A percentile compares a stretch with the other conserved stretches of the same genome.
Conservation (phyloP, 2,329 filamentous ascomycete genomes). For the Coleophoma cylindrospora region DNA sequence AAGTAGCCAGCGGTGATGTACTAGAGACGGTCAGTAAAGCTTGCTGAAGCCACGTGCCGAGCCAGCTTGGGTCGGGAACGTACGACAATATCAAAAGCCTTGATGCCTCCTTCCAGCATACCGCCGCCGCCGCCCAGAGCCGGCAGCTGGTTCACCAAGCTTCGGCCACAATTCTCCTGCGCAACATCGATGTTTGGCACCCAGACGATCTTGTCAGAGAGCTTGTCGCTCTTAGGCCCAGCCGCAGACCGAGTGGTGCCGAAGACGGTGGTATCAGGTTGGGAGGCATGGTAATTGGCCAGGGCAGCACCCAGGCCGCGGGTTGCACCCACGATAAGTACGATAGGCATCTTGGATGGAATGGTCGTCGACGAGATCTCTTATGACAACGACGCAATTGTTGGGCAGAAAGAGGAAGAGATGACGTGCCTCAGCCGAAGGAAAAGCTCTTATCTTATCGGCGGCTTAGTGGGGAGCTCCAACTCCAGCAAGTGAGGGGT, state of each 20-base stretch:
- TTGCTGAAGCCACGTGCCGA: not conserved
- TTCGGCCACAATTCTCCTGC: conserved; percentile 39
- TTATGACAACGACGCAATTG: no score
- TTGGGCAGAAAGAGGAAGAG: no score
- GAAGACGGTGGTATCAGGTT: conserved; percentile 44
- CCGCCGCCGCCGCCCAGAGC: conserved; percentile 19
- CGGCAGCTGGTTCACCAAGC: conserved; percentile 39
- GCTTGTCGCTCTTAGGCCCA: conserved; percentile 33
- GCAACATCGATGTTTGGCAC: conserved; percentile 53
- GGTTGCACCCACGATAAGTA: conserved; percentile 64
- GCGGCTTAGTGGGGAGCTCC: no score
- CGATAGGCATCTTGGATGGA: conserved; percentile 34
- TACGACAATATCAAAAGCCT: conserved; percentile 39
- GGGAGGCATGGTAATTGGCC: conserved; percentile 48
- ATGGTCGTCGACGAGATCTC: not conserved
- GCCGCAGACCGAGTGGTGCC: conserved; percentile 50
- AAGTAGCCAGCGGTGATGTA: conserved; percentile 70
- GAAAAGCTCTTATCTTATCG: no score
- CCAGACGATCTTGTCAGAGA: conserved; percentile 45
- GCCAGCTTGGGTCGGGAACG: conserved; percentile 14
- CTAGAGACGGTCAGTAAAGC: conserved; percentile 23
- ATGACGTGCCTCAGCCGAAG: no score
- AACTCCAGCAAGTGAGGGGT: no score
- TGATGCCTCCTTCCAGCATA: conserved; percentile 19
- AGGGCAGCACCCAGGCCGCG: conserved; percentile 62